Conservation (phyloP, 192 early-diverging fungal genomes). For the Coemansia sp. region DNA sequence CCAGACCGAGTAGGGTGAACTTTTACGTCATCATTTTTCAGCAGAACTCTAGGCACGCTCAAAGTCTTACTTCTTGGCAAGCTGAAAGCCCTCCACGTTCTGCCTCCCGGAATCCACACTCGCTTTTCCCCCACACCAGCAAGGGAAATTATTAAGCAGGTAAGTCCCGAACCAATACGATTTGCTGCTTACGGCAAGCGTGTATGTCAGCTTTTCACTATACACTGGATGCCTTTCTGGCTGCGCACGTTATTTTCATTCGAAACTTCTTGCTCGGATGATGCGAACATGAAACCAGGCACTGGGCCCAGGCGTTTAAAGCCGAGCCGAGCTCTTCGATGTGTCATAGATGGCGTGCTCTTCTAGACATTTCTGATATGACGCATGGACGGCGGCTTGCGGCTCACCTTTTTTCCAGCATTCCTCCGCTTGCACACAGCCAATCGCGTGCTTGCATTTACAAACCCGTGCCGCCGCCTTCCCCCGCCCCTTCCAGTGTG, state of each 20-base stretch:
- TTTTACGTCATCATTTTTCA: no score
- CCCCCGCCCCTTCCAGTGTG: conserved; percentile 7
- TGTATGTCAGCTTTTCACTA: not conserved
- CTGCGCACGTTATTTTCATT: no score
- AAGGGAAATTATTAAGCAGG: no score
- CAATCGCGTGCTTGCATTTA: conserved; percentile 5
- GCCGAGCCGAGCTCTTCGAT: not conserved
- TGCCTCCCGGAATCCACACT: no score
- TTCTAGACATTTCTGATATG: not conserved
- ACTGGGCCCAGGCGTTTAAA: not conserved
- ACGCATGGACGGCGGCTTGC: conserved; percentile 1
- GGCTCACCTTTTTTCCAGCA: conserved; percentile 5
- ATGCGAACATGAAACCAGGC: not conserved
- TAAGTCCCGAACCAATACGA: no score
- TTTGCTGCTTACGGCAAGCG: no score
- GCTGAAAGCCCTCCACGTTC: no score
- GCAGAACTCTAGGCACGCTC: no score
- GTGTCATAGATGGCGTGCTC: conserved; percentile 9
- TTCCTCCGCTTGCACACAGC: not conserved
- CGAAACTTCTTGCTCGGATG: not conserved
- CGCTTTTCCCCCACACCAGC: no score
- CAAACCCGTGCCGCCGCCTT: conserved; percentile 9
- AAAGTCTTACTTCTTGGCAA: no score
- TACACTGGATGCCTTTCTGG: no score
- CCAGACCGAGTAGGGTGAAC: no score